Conservation (phyloP, 1,284 basidiomycete genomes). For the Papiliotrema nemorosa region DNA sequence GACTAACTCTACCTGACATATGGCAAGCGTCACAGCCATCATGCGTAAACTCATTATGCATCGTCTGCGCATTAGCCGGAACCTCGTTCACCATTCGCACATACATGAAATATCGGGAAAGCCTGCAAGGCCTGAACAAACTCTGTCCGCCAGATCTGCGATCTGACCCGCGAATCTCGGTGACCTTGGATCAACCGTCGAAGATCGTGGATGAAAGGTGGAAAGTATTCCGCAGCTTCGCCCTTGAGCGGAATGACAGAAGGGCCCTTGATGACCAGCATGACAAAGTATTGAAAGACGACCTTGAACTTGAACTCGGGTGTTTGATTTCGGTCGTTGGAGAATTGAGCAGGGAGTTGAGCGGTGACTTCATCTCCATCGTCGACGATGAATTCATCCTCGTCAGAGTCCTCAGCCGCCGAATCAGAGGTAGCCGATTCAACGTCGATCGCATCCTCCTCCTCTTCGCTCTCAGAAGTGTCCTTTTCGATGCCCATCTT, state of each 20-base stretch:
- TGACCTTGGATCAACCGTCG: slow-evolving; percentile 65
- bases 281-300: slow-evolving; percentile 77
- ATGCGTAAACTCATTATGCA: slow-evolving; percentile 60
- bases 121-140: slow-evolving; percentile 64
- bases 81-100: slow-evolving; percentile 8
- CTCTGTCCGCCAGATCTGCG: slow-evolving; percentile 69
- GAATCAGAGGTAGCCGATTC: slow-evolving; percentile 28
- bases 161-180: slow-evolving; percentile 67
- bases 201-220: slow-evolving; percentile 35
- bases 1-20: slow-evolving; percentile 57
- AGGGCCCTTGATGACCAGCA: slow-evolving; percentile 60
- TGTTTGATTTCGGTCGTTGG: slow-evolving; percentile 65
- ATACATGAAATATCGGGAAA: slow-evolving; percentile 62
- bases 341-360: slow-evolving; percentile 68
- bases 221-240: slow-evolving; percentile 25
- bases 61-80: slow-evolving; percentile 22
- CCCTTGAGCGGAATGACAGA: slow-evolving; percentile 22
- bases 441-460: neutral
- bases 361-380: slow-evolving; percentile 52
- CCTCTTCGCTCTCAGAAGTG: slow-evolving; percentile 4
- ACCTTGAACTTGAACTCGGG: slow-evolving; percentile 52
- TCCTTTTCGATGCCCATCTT: neutral
- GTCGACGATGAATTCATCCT: slow-evolving; percentile 66
- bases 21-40: slow-evolving; percentile 74
- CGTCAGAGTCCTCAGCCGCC: slow-evolving; percentile 43